phyloP scores from a whole-genome alignment of 2,329 filamentous ascomycete species.

The Lanzia echinophila region DNA sequence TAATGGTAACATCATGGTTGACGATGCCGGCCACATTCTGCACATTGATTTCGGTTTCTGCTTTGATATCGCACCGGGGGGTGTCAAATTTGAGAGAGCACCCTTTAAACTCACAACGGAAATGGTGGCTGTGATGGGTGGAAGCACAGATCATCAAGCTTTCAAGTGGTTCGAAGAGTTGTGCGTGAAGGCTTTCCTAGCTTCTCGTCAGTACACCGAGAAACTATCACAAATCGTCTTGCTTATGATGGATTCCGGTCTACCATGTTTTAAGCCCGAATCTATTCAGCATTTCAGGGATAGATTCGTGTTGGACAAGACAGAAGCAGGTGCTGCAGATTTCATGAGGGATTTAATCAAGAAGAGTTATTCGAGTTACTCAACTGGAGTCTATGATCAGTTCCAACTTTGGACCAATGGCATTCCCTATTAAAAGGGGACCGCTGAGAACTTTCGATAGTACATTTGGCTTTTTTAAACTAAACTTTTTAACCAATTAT shows the following conservation, averaged over 20 bases:
- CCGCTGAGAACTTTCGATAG: no score
- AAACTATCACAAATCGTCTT: slow-evolving; percentile 85
- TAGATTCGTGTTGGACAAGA: slow-evolving; percentile 86
- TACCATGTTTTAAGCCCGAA: slow-evolving; percentile 97
- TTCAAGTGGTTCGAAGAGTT: slow-evolving; percentile 97
- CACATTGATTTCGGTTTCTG: slow-evolving; percentile 99
- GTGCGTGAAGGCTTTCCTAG: slow-evolving; percentile 91
- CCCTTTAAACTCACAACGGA: slow-evolving; percentile 97
- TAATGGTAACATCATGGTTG: slow-evolving; percentile 99
- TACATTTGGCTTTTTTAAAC: no score
- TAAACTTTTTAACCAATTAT: no score
- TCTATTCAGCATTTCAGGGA: slow-evolving; percentile 89
- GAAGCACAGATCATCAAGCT: slow-evolving; percentile 72
- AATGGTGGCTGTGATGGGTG: slow-evolving; percentile 99
- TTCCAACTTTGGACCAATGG: slow-evolving; percentile 97
- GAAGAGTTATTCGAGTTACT: slow-evolving; percentile 85
- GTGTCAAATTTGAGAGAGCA: slow-evolving; percentile 94
- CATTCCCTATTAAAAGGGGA: slow-evolving; percentile 62
- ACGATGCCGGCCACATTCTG: slow-evolving; percentile 92
- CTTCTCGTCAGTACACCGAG: slow-evolving; percentile 75
- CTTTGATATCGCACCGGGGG: slow-evolving; percentile 96
- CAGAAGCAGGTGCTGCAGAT: slow-evolving; percentile 85
- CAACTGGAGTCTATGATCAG: slow-evolving; percentile 92
- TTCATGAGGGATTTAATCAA: slow-evolving; percentile 86
- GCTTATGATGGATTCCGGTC: slow-evolving; percentile 90